These are phyloP conservation scores for Pseudogymnoascus sp. DNA, from an alignment of 2,329 filamentous ascomycete genomes.

Conservation along the genomic window DNA sequence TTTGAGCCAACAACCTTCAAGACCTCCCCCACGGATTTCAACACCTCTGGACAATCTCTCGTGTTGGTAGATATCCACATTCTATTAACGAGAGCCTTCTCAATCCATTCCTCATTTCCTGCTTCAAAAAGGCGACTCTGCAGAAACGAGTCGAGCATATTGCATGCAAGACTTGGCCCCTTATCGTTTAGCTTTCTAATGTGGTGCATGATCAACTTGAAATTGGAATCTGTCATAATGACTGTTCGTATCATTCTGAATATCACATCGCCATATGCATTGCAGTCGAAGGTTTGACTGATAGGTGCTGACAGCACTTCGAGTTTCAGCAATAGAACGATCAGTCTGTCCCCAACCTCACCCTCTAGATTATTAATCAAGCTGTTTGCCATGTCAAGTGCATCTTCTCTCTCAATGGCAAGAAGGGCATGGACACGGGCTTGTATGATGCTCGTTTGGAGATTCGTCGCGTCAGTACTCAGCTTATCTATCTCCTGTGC, in stretches of 20 bases:
- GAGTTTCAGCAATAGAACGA: slow-evolving; percentile 60
- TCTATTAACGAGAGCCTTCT: slow-evolving; percentile 60
- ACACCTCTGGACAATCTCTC: slow-evolving; percentile 28
- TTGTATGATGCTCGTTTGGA: slow-evolving; percentile 61
- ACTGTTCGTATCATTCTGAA: slow-evolving; percentile 52
- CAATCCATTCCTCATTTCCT: slow-evolving; percentile 52
- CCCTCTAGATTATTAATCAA: slow-evolving; percentile 55
- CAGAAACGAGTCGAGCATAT: slow-evolving; percentile 57
- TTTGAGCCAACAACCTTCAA: slow-evolving; percentile 41
- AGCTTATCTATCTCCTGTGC: slow-evolving; percentile 46
- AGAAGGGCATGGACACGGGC: slow-evolving; percentile 50
- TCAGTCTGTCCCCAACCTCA: slow-evolving; percentile 51
- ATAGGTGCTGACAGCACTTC: slow-evolving; percentile 51
- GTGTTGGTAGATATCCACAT: slow-evolving; percentile 55
- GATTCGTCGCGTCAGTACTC: slow-evolving; percentile 52
- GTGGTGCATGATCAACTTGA: slow-evolving; percentile 60
- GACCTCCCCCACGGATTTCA: slow-evolving; percentile 35
- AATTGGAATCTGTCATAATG: slow-evolving; percentile 52
- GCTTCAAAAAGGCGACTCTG: slow-evolving; percentile 44
- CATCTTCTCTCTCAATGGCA: slow-evolving; percentile 37
- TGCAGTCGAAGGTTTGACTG: slow-evolving; percentile 40
- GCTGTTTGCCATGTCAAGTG: slow-evolving; percentile 44
- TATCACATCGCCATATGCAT: slow-evolving; percentile 47
- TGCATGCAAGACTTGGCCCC: slow-evolving; percentile 40
- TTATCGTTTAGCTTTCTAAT: slow-evolving; percentile 56